Conservation (phyloP, 140 eudicot genomes). For the Oenanthe javanica region DNA sequence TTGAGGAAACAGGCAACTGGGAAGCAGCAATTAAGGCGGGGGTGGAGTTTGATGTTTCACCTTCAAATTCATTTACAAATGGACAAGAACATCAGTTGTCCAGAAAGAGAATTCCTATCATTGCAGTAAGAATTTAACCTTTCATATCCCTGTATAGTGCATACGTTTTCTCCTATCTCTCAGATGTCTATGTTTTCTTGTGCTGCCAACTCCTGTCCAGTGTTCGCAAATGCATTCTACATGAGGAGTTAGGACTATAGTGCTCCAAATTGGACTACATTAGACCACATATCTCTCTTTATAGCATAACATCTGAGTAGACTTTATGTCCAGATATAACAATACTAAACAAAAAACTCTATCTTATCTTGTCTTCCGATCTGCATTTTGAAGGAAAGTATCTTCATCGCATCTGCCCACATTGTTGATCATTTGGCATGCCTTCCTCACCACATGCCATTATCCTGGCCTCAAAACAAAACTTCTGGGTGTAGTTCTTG, state of each 20-base stretch:
- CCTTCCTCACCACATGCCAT: background rate
- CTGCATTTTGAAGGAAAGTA: background rate
- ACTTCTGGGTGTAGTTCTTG: background rate
- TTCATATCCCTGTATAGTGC: background rate
- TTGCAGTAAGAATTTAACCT: conserved; percentile 55
- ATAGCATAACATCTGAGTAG: background rate
- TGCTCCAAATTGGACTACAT: background rate
- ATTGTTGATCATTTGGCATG: background rate
- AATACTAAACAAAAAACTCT: background rate
- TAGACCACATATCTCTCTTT: background rate
- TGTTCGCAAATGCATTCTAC: background rate
- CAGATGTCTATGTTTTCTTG: background rate
- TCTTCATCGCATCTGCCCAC: background rate
- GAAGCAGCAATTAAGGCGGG: conserved; percentile 85
- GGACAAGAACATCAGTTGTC: conserved; percentile 18
- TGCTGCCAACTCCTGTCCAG: background rate
- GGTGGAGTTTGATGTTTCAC: conserved; percentile 38
- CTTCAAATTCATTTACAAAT: conserved; percentile 19
- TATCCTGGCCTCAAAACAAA: background rate
- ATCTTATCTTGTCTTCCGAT: background rate
- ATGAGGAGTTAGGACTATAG: background rate
- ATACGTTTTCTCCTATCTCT: background rate
- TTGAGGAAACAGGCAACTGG: conserved; percentile 86
- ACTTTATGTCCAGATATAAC: background rate
- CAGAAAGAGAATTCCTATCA: conserved; percentile 50